phyloP scores from a whole-genome alignment of 306 rosid species.

The Acacia melanoxylon region DNA sequence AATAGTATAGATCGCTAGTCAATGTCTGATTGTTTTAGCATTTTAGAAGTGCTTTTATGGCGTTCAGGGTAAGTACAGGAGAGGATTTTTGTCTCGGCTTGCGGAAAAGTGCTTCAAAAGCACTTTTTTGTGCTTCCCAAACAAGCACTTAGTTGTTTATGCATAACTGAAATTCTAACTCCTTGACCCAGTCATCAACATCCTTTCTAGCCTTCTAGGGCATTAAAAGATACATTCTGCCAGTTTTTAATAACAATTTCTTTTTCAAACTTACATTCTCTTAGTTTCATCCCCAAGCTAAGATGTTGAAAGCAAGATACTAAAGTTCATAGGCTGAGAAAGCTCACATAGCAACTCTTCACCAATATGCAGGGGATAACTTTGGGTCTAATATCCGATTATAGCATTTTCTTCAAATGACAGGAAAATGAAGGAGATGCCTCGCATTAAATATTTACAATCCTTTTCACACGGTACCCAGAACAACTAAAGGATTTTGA shows the following conservation, averaged over 20 bases:
- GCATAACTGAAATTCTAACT: slow-evolving; percentile 3
- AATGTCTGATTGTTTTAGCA: too few species aligned
- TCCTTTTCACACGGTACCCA: too few species aligned
- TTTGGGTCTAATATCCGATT: neutral
- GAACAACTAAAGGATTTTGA: neutral
- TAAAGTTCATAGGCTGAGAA: neutral
- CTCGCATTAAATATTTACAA: neutral
- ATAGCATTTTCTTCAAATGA: neutral
- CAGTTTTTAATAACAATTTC: neutral
- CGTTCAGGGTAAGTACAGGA: too few species aligned
- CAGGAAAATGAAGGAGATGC: neutral
- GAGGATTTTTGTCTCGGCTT: too few species aligned
- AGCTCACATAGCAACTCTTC: neutral
- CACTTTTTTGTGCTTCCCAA: too few species aligned
- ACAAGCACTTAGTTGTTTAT: neutral
- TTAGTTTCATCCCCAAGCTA: neutral
- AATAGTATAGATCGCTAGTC: neutral
- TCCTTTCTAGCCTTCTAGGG: slow-evolving; percentile 2
- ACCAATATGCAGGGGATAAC: neutral
- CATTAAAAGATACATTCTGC: neutral
- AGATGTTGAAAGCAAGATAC: neutral
- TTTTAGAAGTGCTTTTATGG: too few species aligned
- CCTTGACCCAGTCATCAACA: neutral
- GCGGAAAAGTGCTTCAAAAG: too few species aligned
- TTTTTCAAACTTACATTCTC: neutral